Percentiles rank a stretch among this genome's conserved stretches.
Conservation (phyloP, 1,139 yeast genomes). For the Sugiyamaella castrensis region DNA sequence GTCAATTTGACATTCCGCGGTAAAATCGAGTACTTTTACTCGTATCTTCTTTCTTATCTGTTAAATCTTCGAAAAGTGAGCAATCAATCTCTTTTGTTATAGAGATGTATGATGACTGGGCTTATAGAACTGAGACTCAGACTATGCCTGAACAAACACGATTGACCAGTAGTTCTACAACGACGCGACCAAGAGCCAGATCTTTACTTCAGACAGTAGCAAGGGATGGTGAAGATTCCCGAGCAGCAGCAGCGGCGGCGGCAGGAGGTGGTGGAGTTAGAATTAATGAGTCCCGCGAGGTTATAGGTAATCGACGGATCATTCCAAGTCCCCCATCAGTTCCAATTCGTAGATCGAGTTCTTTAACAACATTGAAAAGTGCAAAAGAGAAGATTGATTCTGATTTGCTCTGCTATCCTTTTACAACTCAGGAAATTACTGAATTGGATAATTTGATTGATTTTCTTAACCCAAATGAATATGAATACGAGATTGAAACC, state of each 20-base stretch:
- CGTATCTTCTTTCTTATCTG: too few species aligned
- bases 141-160: not conserved
- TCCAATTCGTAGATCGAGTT: conserved; percentile 25
- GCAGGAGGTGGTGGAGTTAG: not conserved
- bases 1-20: too few species aligned
- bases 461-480: not conserved
- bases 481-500: conserved; percentile 2
- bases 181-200: conserved; percentile 24
- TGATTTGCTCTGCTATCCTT: conserved; percentile 3
- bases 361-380: conserved; percentile 6
- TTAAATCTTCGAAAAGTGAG: too few species aligned
- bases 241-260: too few species aligned
- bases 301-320: not conserved
- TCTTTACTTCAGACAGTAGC: conserved; percentile 33
- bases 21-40: too few species aligned
- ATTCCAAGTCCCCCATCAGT: conserved; percentile 16
- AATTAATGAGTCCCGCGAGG: not conserved
- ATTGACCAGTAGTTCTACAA: not conserved
- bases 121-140: conserved; percentile 25
- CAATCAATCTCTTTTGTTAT: too few species aligned
- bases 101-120: conserved; percentile 37
- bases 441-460: not conserved
- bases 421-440: conserved; percentile 1
- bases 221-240: conserved; percentile 8
- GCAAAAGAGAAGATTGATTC: not conserved